Conservation (phyloP, 108 stramenopile genomes). For the Cyclotella cryptica region DNA sequence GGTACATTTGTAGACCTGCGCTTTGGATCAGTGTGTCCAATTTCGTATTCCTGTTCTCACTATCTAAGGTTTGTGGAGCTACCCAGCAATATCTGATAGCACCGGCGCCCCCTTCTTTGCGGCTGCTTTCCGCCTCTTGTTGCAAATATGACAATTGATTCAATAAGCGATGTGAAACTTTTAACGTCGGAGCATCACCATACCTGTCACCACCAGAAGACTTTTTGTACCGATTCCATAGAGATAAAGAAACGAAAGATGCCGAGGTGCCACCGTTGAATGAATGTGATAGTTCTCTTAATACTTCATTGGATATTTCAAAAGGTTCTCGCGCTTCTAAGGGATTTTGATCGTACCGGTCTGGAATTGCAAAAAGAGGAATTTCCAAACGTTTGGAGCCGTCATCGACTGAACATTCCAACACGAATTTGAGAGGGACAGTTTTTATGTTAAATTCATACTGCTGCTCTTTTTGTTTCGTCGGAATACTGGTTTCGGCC, state of each 20-base stretch:
- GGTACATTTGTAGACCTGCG: conserved; percentile 30
- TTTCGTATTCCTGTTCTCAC: neutral
- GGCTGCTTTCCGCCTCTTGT: conserved; percentile 11
- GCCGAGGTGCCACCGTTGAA: conserved; percentile 43
- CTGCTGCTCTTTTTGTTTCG: neutral
- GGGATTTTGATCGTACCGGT: neutral
- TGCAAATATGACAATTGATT: conserved; percentile 25
- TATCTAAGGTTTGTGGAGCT: neutral
- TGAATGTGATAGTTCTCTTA: conserved; percentile 43
- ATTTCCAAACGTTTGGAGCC: conserved; percentile 37
- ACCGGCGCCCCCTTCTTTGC: no score
- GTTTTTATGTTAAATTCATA: neutral
- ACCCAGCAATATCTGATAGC: conserved; percentile 41
- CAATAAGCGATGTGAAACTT: conserved; percentile 22
- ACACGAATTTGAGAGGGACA: conserved; percentile 38
- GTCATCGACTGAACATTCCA: conserved; percentile 53
- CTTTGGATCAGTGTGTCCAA: conserved; percentile 29
- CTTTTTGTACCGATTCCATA: conserved; percentile 43
- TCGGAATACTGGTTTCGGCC: conserved; percentile 2
- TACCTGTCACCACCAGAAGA: neutral
- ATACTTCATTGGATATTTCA: conserved; percentile 38
- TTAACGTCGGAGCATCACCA: conserved; percentile 22
- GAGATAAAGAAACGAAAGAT: conserved; percentile 37
- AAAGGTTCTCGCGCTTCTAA: conserved; percentile 3
- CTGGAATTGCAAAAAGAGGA: conserved; percentile 42